Percentiles rank a stretch among this genome's conserved stretches.
These are phyloP conservation scores for Durio zibethinus DNA, from an alignment of 345 rosid genomes.

Conservation along the genomic window DNA sequence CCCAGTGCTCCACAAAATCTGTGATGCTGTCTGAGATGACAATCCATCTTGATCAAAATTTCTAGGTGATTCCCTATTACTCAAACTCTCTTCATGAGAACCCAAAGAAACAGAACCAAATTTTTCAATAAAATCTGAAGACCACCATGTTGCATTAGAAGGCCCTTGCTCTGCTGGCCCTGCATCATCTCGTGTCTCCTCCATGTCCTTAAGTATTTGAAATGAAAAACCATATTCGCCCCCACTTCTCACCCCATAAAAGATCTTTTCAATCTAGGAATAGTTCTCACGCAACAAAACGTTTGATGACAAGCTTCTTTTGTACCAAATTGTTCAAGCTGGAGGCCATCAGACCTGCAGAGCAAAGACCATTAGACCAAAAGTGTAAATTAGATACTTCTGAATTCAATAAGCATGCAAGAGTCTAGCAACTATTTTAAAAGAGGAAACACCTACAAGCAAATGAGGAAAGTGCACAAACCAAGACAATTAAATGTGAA, in stretches of 20 bases:
- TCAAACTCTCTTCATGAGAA: slow-evolving; percentile 46
- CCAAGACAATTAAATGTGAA: background rate
- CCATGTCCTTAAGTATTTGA: slow-evolving; percentile 64
- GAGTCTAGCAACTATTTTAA: background rate
- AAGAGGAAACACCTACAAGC: background rate
- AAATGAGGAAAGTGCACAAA: background rate
- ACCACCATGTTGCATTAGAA: slow-evolving; percentile 78
- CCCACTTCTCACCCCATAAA: slow-evolving; percentile 56
- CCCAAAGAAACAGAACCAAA: slow-evolving; percentile 68
- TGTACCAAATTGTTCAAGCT: slow-evolving; percentile 34
- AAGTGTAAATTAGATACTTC: slow-evolving; percentile 8
- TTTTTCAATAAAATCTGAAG: slow-evolving; percentile 76
- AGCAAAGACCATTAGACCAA: slow-evolving; percentile 18
- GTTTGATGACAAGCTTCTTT: slow-evolving; percentile 28
- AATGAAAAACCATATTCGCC: slow-evolving; percentile 58
- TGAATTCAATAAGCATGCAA: slow-evolving; percentile 1
- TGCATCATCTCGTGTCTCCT: slow-evolving; percentile 66
- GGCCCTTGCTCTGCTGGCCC: slow-evolving; percentile 68
- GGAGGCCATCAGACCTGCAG: slow-evolving; percentile 53
- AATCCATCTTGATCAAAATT: slow-evolving; percentile 58
- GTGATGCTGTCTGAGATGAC: slow-evolving; percentile 70
- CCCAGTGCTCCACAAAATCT: slow-evolving; percentile 91
- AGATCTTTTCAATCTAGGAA: slow-evolving; percentile 24
- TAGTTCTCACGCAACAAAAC: slow-evolving; percentile 33
- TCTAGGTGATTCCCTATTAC: slow-evolving; percentile 52